Percentiles rank a stretch among this genome's conserved stretches.
Conservation (phyloP, 768 basidiomycete species). For the Melanogaster broomeanus region DNA sequence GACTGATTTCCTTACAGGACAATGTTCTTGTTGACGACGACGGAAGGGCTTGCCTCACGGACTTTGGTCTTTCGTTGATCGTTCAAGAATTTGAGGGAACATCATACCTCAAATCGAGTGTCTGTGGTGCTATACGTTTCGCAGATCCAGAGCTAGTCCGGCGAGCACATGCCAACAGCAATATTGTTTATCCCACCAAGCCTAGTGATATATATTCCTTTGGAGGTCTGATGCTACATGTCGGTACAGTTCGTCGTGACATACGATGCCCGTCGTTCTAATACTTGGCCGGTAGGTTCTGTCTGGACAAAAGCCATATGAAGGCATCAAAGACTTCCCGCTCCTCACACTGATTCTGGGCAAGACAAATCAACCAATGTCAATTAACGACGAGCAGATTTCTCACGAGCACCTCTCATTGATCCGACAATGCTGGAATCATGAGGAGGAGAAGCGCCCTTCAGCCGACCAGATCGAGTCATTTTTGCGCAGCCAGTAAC, state of each 20-base stretch:
- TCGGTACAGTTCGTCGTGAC: constrained; percentile 8
- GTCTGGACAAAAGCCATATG: constrained; percentile 20
- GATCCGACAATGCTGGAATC: constrained; percentile 21
- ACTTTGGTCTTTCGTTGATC: constrained; percentile 44
- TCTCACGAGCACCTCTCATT: not conserved
- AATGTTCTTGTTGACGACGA: constrained; percentile 46
- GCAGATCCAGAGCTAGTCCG: constrained; percentile 40
- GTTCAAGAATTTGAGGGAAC: constrained; percentile 26
- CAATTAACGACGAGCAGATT: not conserved
- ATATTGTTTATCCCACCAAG: constrained; percentile 11
- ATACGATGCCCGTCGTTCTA: not conserved
- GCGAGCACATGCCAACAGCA: not conserved
- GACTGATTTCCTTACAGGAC: constrained; percentile 11
- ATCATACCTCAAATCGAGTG: constrained; percentile 32
- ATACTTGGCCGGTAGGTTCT: constrained; percentile 16
- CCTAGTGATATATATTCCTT: constrained; percentile 32
- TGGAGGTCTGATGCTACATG: constrained; percentile 38
- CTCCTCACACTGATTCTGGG: not conserved
- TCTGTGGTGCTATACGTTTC: constrained; percentile 45
- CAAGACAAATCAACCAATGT: constrained; percentile 14
- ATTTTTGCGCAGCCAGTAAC: constrained; percentile 1
- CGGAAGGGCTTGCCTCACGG: constrained; percentile 45
- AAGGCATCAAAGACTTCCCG: not conserved
- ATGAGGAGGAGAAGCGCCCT: constrained; percentile 17
- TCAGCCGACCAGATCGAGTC: constrained; percentile 7